Percentiles rank a stretch among this genome's conserved stretches.
Evolutionary conservation across 768 basidiomycete species (phyloP).

Genomic region (Coprinopsis sp.): DNA sequence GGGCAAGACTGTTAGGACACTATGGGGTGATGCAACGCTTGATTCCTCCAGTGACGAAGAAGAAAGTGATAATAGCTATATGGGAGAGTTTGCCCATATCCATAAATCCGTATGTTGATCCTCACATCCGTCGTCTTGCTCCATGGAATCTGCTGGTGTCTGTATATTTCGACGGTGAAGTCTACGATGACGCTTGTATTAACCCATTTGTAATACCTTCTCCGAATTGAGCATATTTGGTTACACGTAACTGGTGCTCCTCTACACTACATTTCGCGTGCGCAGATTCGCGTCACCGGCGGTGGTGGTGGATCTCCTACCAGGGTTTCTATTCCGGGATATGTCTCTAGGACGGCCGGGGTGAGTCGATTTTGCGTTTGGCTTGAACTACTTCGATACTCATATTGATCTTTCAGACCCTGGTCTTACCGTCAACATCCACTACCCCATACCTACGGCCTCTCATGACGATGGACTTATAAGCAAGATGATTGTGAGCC

Average conservation of each 20-base stretch:
- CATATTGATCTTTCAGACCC: slow-evolving; percentile 7
- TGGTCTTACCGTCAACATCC: slow-evolving; percentile 17
- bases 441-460: slow-evolving; percentile 14
- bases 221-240: slow-evolving; percentile 39
- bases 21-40: too few relatives aligned
- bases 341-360: slow-evolving; percentile 26
- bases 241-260: slow-evolving; percentile 37
- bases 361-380: background rate
- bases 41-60: too few relatives aligned
- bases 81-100: too few relatives aligned
- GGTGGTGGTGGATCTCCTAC: slow-evolving; percentile 37
- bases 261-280: slow-evolving; percentile 41
- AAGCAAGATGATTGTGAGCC: too few relatives aligned
- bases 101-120: too few relatives aligned
- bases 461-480: slow-evolving; percentile 16
- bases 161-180: too few relatives aligned
- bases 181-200: background rate
- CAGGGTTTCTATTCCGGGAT: slow-evolving; percentile 40
- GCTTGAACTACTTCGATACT: background rate
- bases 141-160: too few relatives aligned
- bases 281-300: slow-evolving; percentile 35
- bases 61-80: too few relatives aligned
- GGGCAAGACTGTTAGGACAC: too few relatives aligned
- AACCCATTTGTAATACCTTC: slow-evolving; percentile 25
- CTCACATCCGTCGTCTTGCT: too few relatives aligned